Percentiles rank a stretch among this genome's conserved stretches.
phyloP scores from a whole-genome alignment of 1,284 basidiomycete species.

The Fomitopsis schrenkii region DNA sequence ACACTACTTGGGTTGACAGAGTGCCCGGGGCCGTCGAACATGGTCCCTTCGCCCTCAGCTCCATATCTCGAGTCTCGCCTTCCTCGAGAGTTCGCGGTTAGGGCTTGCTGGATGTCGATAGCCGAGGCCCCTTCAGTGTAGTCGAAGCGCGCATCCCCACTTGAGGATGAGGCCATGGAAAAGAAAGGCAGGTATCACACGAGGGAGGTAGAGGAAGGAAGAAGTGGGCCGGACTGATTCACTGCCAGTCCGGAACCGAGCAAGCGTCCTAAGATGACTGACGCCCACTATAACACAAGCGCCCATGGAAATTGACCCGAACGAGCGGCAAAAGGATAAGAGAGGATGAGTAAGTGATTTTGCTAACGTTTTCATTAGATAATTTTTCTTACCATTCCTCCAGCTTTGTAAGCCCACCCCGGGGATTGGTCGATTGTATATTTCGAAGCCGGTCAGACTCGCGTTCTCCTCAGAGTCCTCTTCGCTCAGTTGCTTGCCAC shows the following conservation, averaged over 20 bases:
- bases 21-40: constrained; percentile 77
- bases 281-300: background rate
- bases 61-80: constrained; percentile 70
- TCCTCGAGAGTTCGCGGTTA: constrained; percentile 40
- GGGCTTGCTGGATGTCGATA: constrained; percentile 60
- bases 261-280: background rate
- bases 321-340: no score
- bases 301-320: background rate
- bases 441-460: background rate
- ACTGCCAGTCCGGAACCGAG: background rate
- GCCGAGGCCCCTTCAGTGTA: constrained; percentile 83
- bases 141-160: constrained; percentile 38
- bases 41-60: constrained; percentile 52
- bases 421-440: background rate
- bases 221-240: background rate
- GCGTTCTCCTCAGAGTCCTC: background rate
- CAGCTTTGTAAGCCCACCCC: background rate
- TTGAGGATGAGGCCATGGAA: background rate
- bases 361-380: no score
- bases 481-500: background rate
- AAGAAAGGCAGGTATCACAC: background rate
- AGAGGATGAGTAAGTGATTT: no score
- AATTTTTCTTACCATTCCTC: background rate
- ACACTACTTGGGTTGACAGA: constrained; percentile 69
- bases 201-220: background rate